Base-by-base conservation (phyloP, 1,139 yeast species). In the Meyerozyma smithsonii region DNA sequence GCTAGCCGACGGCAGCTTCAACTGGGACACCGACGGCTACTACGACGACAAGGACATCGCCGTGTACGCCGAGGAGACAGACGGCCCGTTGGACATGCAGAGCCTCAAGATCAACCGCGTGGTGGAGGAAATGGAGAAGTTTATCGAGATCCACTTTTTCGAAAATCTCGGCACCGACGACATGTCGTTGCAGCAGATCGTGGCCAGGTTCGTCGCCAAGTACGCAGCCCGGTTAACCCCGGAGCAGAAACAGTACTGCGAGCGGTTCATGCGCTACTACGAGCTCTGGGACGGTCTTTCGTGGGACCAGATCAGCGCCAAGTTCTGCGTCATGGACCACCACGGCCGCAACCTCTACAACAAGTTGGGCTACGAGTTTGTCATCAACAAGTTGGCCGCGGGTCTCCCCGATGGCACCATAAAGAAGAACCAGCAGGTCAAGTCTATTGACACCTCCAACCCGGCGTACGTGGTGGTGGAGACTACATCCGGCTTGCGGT, bases 231-330 rank as follows among this genome's bases (percentile, higher is more conserved):
- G 81, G 23, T 56, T 85, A 30, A 71, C 81, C 0, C 59, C 59
- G 12, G 71, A 65, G 3, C 92, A 85, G 54, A 66, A 67, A 23
- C 54, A 56, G 28, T 67, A 69, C 44, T 71, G 80, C 15, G 72
- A 77, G 2, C 77, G 78, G 45, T 55, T 73, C 45, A 59, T 76
- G 28, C 62, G 95, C 47, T 69, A 69, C 44, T 55, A 77, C 42
- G 96, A 88, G 55, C 62, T 83, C 28, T 87, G 95, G 92, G 85
- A 79, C 55, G 96, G 95, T 0, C 65, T 82, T 20, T 69, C 82
- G 19, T 79, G 88, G 79, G 76, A 75, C 32, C 55, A 61, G 25
- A 69, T 83, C 49, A 84, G 95, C 52, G 82, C 84, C 4, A 81
- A 81, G 50, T 82, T 76, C 51, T 72, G 87, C 1, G 61, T 73